These are phyloP conservation scores for Sicyos baderoa DNA, from an alignment of 306 rosid species.

Conservation along the genomic window DNA sequence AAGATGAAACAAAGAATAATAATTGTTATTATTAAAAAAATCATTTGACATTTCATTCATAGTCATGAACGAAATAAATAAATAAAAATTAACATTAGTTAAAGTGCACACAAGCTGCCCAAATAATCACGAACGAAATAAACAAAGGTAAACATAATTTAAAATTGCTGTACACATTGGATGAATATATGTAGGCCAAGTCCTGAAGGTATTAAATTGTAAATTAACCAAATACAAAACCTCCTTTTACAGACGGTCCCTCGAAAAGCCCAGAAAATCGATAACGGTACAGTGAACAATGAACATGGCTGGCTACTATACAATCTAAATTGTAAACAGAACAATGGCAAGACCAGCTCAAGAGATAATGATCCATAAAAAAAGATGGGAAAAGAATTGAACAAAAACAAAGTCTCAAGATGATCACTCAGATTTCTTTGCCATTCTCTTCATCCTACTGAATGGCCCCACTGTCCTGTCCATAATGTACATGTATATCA, in stretches of 20 bases:
- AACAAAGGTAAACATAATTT: too few relatives aligned
- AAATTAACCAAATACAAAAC: too few relatives aligned
- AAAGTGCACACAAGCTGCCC: too few relatives aligned
- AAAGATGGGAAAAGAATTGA: conserved; percentile 13
- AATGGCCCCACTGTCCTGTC: conserved; percentile 80
- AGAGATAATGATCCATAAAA: conserved; percentile 6
- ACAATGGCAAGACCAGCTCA: conserved; percentile 8
- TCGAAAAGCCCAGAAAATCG: background rate
- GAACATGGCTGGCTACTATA: conserved; percentile 1
- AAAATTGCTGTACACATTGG: too few relatives aligned
- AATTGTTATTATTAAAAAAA: too few relatives aligned
- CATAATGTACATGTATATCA: conserved; percentile 49
- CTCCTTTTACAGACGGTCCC: background rate
- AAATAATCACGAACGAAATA: too few relatives aligned
- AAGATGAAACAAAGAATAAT: too few relatives aligned
- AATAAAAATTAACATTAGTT: too few relatives aligned
- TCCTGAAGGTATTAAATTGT: too few relatives aligned
- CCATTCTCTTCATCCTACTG: conserved; percentile 80
- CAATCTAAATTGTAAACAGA: background rate
- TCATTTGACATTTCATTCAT: too few relatives aligned
- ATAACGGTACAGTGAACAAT: conserved; percentile 6
- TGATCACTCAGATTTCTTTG: conserved; percentile 45
- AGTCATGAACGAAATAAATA: too few relatives aligned
- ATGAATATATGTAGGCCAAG: too few relatives aligned
- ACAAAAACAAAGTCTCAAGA: conserved; percentile 5